These are phyloP conservation scores for Aspergillus terreus DNA, from an alignment of 2,329 filamentous ascomycete genomes.

Conservation along the genomic window DNA sequence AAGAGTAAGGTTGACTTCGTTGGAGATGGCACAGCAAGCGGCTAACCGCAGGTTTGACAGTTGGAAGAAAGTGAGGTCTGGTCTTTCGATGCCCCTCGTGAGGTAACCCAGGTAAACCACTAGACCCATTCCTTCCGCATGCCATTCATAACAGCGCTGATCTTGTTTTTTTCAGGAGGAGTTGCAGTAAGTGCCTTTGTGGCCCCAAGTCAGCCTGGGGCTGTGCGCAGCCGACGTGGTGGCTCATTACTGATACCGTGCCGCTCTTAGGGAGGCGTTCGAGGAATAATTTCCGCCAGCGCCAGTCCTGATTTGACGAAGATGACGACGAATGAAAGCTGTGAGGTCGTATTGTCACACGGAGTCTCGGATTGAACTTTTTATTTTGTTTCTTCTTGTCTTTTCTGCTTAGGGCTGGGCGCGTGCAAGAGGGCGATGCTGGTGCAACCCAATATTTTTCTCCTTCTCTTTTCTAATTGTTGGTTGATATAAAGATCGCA, in stretches of 20 bases:
- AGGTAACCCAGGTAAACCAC: constrained; percentile 14
- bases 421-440: neutral
- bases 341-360: neutral
- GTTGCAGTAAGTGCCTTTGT: constrained; percentile 11
- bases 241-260: constrained; percentile 1
- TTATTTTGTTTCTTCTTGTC: neutral
- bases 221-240: constrained; percentile 7
- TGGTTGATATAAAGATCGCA: neutral
- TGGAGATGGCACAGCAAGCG: neutral
- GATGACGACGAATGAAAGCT: neutral
- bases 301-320: neutral
- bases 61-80: constrained; percentile 12
- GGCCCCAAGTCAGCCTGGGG: constrained; percentile 8
- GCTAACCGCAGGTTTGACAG: neutral
- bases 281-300: neutral
- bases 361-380: neutral
- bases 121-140: neutral
- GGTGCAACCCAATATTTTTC: neutral
- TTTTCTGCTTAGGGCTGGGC: neutral
- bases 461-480: neutral
- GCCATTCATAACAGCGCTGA: constrained; percentile 4
- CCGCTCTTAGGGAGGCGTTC: constrained; percentile 1
- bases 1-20: constrained; percentile 9
- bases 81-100: constrained; percentile 18
- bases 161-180: constrained; percentile 5